These are phyloP conservation scores for Syncephalastrum monosporum DNA, from an alignment of 371 early-diverging fungal species.

Conservation along the genomic window DNA sequence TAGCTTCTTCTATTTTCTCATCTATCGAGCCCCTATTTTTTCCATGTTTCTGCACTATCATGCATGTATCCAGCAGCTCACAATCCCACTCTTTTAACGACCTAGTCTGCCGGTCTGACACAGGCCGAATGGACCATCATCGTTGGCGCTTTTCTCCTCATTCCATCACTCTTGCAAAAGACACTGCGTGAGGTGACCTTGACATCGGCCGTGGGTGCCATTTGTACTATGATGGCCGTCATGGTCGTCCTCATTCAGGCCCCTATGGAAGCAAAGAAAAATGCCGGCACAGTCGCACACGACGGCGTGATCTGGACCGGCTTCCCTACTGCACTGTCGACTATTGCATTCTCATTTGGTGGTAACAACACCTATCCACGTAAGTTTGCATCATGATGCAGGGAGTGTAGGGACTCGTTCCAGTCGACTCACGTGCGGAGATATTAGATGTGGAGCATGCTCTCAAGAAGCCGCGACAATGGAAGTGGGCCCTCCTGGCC, in stretches of 20 bases:
- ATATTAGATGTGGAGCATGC: conserved; percentile 66
- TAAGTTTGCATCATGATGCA: not conserved
- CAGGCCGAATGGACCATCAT: conserved; percentile 61
- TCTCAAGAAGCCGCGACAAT: conserved; percentile 72
- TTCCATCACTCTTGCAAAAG: conserved; percentile 73
- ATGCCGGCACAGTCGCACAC: conserved; percentile 12
- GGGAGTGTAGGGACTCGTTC: not conserved
- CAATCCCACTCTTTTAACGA: not conserved
- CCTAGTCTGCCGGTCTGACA: conserved; percentile 18
- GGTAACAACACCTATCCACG: conserved; percentile 47
- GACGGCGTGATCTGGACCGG: conserved; percentile 37
- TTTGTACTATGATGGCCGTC: conserved; percentile 55
- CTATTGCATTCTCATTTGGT: conserved; percentile 54
- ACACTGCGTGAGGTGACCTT: conserved; percentile 79
- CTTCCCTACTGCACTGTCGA: conserved; percentile 52
- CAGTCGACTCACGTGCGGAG: not conserved
- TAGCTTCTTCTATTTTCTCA: too few relatives aligned
- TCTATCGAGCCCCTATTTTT: too few relatives aligned
- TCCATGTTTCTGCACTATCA: too few relatives aligned
- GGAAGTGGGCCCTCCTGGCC: conserved; percentile 62
- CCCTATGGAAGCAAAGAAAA: conserved; percentile 25
- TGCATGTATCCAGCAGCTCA: too few relatives aligned
- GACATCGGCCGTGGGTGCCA: conserved; percentile 40
- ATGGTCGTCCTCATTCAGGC: conserved; percentile 42
- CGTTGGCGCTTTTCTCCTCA: conserved; percentile 59